phyloP scores from a whole-genome alignment of 805 yeast genomes.

The Candida lessepsii region DNA sequence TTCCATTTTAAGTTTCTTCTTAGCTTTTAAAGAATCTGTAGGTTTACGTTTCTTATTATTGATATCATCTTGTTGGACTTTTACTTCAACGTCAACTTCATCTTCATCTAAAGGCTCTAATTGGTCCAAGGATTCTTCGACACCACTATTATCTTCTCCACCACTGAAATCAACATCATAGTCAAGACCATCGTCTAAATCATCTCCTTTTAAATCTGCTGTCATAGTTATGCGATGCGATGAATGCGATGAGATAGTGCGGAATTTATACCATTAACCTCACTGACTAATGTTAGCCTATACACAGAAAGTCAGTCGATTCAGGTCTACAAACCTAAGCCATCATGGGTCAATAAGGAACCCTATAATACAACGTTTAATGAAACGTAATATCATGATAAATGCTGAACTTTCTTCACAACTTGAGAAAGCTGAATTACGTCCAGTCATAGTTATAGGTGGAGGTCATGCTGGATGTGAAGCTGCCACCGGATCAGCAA shows the following conservation, averaged over 20 bases:
- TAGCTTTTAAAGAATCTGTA: slow-evolving; percentile 51
- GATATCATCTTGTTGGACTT: neutral
- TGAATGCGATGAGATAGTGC: slow-evolving; percentile 2
- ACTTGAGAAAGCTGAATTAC: slow-evolving; percentile 28
- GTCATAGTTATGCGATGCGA: slow-evolving; percentile 11
- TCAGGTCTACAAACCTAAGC: too few relatives aligned
- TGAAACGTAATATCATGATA: slow-evolving; percentile 23
- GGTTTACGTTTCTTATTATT: slow-evolving; percentile 18
- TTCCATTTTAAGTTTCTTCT: slow-evolving; percentile 67
- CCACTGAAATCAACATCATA: slow-evolving; percentile 45
- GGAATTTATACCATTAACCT: too few relatives aligned
- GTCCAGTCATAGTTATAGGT: slow-evolving; percentile 85
- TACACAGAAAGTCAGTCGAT: too few relatives aligned
- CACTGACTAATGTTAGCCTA: neutral
- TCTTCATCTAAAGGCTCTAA: slow-evolving; percentile 14
- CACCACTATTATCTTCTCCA: slow-evolving; percentile 3
- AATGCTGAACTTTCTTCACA: slow-evolving; percentile 35
- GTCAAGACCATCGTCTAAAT: slow-evolving; percentile 74
- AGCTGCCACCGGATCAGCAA: slow-evolving; percentile 91
- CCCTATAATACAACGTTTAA: too few relatives aligned
- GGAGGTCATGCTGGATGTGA: slow-evolving; percentile 99
- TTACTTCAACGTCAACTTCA: slow-evolving; percentile 6
- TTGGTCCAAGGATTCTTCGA: neutral
- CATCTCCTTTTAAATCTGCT: slow-evolving; percentile 49
- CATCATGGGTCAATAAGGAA: neutral